phyloP scores from a whole-genome alignment of 83 land plant species.

The Thuja plicata region DNA sequence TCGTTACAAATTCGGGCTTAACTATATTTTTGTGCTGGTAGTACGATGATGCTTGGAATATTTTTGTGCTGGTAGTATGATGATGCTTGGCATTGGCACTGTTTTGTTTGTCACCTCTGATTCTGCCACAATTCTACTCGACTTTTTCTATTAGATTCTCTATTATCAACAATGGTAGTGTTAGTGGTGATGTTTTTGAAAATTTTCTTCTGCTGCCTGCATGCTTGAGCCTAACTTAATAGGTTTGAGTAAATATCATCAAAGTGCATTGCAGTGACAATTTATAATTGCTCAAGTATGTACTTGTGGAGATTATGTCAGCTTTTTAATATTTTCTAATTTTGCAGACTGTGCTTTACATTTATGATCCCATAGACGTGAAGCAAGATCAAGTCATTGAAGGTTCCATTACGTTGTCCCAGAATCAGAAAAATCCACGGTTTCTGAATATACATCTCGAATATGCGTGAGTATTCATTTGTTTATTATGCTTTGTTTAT shows the following conservation, averaged over 20 bases:
- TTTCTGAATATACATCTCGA: conserved; percentile 87
- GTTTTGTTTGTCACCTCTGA: neutral
- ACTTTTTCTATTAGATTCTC: neutral
- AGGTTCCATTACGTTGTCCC: conserved; percentile 80
- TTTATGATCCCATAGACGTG: conserved; percentile 90
- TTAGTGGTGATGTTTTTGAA: neutral
- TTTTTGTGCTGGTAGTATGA: neutral
- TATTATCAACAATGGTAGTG: neutral
- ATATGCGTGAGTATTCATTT: conserved; percentile 55
- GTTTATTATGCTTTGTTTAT: neutral
- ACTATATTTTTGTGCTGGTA: neutral
- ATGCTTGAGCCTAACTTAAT: neutral
- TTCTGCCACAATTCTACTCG: neutral
- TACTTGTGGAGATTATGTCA: neutral
- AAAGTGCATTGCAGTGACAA: neutral
- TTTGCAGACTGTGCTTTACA: conserved; percentile 83
- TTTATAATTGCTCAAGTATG: neutral
- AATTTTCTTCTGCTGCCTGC: neutral
- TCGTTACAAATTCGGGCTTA: neutral
- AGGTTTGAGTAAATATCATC: neutral
- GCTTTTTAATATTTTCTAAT: neutral
- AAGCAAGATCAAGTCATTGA: conserved; percentile 86
- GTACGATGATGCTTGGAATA: neutral
- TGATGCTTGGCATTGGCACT: neutral
- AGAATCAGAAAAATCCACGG: conserved; percentile 84